Evolutionary conservation across 2,329 filamentous ascomycete species (phyloP), one percentile per base, ranked within the genome.

Genomic region (Periconia digitata): DNA sequence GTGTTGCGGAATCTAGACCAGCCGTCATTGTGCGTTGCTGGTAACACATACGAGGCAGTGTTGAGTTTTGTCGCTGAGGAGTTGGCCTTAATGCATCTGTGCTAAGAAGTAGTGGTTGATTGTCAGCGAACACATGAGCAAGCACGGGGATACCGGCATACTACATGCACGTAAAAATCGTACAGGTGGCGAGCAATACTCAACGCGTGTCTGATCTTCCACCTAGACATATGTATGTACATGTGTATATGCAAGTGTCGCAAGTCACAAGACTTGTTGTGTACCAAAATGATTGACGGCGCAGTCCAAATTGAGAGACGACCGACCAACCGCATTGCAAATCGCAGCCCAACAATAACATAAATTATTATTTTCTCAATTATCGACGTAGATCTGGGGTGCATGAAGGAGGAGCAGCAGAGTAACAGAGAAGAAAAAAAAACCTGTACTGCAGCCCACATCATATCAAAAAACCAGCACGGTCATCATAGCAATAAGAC

Each of bases 191-290:
- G 27, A 32, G 5, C 27, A 32, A 32, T 15, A 32, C n/a, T n/a
- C n/a, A 10, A 10, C 10, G 27, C 27, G 27, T 32, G 27, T 32
- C 4, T 12, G 27, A 32, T 32, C 27, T 32, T 32, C 27, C 12
- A 10, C 8, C 12, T 15, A 32, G 4, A 32, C 27, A 6, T 32
- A 32, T 15, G 27, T 32, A 40, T 21, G 21, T 40, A 40, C 38
- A 27, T 27, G 17, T 38, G 21, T 42, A 36, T 32, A 47, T 38
- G 43, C 39, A 38, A 36, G 38, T 36, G 39, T 38, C 43, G 38
- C 49, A 45, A 47, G 56, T 59, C 56, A 57, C 57, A 50, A 51
- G 56, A 55, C 48, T 51, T 40, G 38, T 15, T 27, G 46, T 43
- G 40, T 50, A 53, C 44, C 44, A 46, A 45, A 51, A 27, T 45